Base-by-base conservation (phyloP, 805 yeast species). In the Cyberlindnera mycetangii region DNA sequence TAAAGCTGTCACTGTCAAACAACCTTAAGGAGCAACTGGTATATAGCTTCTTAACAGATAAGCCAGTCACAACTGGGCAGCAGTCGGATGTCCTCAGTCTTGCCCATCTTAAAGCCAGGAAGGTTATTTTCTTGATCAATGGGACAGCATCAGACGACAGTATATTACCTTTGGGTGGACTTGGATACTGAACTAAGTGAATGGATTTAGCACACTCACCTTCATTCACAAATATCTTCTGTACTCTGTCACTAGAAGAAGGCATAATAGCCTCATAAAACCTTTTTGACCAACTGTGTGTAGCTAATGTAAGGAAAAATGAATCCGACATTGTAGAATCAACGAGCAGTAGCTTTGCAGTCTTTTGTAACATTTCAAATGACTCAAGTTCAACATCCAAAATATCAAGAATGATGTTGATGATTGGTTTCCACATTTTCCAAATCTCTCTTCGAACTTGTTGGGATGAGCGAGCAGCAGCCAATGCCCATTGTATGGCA, bases 401-500 rank as follows among this genome's bases (percentile, higher is more conserved):
- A 10, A 53, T 55, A 27, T 53, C 55, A 5, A 59, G 20, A 2
- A 61, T 47, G 2, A 54, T 19, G 9, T 15, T 24, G 8, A 58
- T 22, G 1, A 57, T 27, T 9, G 52, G 51, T n/a, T 40, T 22
- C 62, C 62, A 58, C 43, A 52, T 52, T 25, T 49, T 36, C 55
- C 54, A 55, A 14, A 49, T 48, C 33, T 46, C 48, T 14, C 35
- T 45, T 22, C 43, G 44, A 0, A 42, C 35, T 3, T 41, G 31
- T 5, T 49, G 43, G 8, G 42, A 44, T 0, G 53, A 47, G n/a
- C 49, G 39, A 2, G 65, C 7, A 53, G 37, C 66, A 61, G 21
- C 54, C 22, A 65, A 45, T 0, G 59, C 62, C 68, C 68, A 65
- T 27, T 51, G 37, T 12, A 62, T 52, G 1, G 58, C 64, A 5